Conservation (phyloP, 2,329 filamentous ascomycete species). For the Thelonectria rubi region DNA sequence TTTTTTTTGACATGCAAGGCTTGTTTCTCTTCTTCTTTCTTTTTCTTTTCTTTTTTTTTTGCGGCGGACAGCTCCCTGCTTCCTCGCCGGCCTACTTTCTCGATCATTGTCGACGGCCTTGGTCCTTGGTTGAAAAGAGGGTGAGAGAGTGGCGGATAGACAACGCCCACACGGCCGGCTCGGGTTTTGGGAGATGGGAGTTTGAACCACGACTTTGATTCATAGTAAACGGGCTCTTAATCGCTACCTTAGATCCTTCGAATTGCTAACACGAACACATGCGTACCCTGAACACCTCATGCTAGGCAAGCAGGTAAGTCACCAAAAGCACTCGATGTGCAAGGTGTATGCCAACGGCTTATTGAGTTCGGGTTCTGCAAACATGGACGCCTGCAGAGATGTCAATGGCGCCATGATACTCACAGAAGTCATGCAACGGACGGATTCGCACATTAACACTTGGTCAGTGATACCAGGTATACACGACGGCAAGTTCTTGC, state of each 20-base stretch:
- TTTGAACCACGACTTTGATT: constrained; percentile 14
- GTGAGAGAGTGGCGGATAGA: constrained; percentile 18
- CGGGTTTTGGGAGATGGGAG: constrained; percentile 12
- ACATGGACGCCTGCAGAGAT: too few species aligned
- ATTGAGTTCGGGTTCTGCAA: neutral
- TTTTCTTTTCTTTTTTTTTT: neutral
- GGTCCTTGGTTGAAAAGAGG: constrained; percentile 12
- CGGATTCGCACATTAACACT: too few species aligned
- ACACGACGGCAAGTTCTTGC: too few species aligned
- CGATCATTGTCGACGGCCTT: constrained; percentile 1
- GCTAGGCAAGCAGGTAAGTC: neutral
- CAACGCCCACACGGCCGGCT: constrained; percentile 5
- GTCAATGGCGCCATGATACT: too few species aligned
- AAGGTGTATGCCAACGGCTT: neutral
- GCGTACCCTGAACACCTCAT: neutral
- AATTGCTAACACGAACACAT: constrained; percentile 3
- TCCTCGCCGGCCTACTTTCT: neutral
- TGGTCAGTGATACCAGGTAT: too few species aligned
- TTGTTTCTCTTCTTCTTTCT: constrained; percentile 1
- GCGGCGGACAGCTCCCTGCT: constrained; percentile 5
- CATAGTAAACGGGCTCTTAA: constrained; percentile 8
- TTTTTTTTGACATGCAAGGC: constrained; percentile 8
- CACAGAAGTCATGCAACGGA: too few species aligned
- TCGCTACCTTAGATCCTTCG: constrained; percentile 5
- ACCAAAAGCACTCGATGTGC: neutral